Evolutionary conservation across 129 eudicot genomes (phyloP).

Genomic region (Escallonia herrerae): DNA sequence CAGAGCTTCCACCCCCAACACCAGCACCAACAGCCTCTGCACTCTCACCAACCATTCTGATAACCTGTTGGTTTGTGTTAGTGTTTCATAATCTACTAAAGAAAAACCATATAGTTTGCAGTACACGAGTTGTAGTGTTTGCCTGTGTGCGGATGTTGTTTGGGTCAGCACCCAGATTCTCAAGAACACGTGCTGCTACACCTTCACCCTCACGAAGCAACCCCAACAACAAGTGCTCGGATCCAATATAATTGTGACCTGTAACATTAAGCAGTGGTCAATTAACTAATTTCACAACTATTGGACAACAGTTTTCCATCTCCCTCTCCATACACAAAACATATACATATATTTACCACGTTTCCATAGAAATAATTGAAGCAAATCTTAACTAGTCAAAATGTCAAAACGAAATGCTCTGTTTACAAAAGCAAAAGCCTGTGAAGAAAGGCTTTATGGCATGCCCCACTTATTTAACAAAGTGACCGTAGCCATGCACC

Average conservation of each 20-base stretch:
- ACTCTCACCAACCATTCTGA: conserved; percentile 91
- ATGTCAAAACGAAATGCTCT: too few species aligned
- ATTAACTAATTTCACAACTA: neutral
- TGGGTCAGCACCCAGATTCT: conserved; percentile 80
- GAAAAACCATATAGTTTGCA: too few species aligned
- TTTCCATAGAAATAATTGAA: too few species aligned
- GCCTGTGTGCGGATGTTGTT: conserved; percentile 85
- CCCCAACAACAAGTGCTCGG: conserved; percentile 83
- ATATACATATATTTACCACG: too few species aligned
- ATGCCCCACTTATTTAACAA: too few species aligned
- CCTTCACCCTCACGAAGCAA: conserved; percentile 97
- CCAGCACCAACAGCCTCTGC: conserved; percentile 90
- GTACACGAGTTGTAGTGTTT: neutral
- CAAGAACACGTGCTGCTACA: conserved; percentile 92
- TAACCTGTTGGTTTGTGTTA: conserved; percentile 35
- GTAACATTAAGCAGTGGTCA: conserved; percentile 6
- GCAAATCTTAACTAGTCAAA: too few species aligned
- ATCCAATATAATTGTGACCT: conserved; percentile 90
- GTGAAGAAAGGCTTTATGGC: too few species aligned
- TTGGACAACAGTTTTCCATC: too few species aligned
- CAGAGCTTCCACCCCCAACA: conserved; percentile 70
- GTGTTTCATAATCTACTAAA: too few species aligned
- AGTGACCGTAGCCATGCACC: too few species aligned
- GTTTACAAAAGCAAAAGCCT: too few species aligned
- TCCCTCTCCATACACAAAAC: too few species aligned